These are phyloP conservation scores for Candida anglica DNA, from an alignment of 805 yeast genomes.

Conservation along the genomic window DNA sequence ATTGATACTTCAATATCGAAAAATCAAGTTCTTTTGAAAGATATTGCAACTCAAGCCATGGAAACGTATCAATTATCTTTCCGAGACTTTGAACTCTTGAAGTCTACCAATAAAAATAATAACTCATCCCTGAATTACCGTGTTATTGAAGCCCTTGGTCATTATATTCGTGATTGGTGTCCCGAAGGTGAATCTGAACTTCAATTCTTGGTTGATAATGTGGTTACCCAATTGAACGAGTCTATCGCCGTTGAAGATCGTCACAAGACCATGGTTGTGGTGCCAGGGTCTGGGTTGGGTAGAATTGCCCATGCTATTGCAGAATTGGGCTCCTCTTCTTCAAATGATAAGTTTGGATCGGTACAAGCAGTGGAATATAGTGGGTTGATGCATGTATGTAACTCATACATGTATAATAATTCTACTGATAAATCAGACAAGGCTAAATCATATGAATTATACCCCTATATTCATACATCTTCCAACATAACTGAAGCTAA, in stretches of 20 bases:
- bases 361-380: constrained; percentile 79
- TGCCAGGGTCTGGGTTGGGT: constrained; percentile 91
- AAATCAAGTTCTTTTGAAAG: constrained; percentile 47
- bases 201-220: constrained; percentile 49
- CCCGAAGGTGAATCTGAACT: constrained; percentile 45
- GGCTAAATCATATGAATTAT: constrained; percentile 14
- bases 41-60: constrained; percentile 43
- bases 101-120: constrained; percentile 6
- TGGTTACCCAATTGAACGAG: constrained; percentile 38
- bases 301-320: constrained; percentile 66
- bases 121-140: constrained; percentile 15
- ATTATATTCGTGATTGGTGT: constrained; percentile 78
- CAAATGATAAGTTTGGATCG: constrained; percentile 35
- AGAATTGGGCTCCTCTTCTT: constrained; percentile 14
- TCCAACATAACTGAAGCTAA: constrained; percentile 53
- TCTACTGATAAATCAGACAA: not conserved
- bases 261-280: constrained; percentile 48
- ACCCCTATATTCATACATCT: constrained; percentile 60
- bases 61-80: constrained; percentile 40
- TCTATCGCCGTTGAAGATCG: constrained; percentile 26
- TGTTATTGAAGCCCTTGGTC: constrained; percentile 70
- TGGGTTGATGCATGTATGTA: constrained; percentile 69
- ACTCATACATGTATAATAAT: constrained; percentile 47
- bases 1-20: constrained; percentile 44
- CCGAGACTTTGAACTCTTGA: constrained; percentile 23